These are phyloP conservation scores for Phialophora chinensis DNA, from an alignment of 2,329 filamentous ascomycete genomes.

Conservation along the genomic window DNA sequence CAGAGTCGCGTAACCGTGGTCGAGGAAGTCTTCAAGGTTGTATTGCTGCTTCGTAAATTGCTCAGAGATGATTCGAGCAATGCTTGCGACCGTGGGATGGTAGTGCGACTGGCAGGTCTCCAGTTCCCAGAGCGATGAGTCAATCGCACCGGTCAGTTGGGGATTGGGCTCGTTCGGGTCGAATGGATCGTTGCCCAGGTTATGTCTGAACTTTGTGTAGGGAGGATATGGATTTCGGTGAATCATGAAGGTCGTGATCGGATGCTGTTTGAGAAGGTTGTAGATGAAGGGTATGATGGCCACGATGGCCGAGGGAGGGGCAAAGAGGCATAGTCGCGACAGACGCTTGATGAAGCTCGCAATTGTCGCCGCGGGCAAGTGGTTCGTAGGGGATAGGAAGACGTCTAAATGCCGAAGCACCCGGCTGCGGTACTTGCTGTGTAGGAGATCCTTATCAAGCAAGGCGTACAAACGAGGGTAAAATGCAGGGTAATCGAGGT, in stretches of 20 bases:
- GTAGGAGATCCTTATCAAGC: conserved; percentile 81
- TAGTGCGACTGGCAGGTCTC: conserved; percentile 91
- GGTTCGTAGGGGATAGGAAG: conserved; percentile 81
- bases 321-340: conserved; percentile 80
- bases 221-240: conserved; percentile 73
- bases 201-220: conserved; percentile 64
- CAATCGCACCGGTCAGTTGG: conserved; percentile 82
- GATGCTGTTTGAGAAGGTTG: conserved; percentile 89
- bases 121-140: conserved; percentile 94
- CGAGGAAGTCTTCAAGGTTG: conserved; percentile 94
- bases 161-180: conserved; percentile 77
- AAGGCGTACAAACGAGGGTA: conserved; percentile 93
- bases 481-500: conserved; percentile 94
- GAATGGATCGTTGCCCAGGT: conserved; percentile 75
- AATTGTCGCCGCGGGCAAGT: conserved; percentile 87
- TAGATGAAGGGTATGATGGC: conserved; percentile 91
- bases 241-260: conserved; percentile 93
- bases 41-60: conserved; percentile 97
- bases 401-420: conserved; percentile 93
- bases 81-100: conserved; percentile 93
- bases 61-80: conserved; percentile 91
- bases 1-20: conserved; percentile 82
- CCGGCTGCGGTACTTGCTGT: conserved; percentile 90
- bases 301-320: conserved; percentile 87
- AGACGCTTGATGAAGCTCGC: conserved; percentile 97